Evolutionary conservation across 2,329 filamentous ascomycete species (phyloP), one percentile per base, ranked within the genome.

Genomic region (Zymoseptoria crescenta): DNA sequence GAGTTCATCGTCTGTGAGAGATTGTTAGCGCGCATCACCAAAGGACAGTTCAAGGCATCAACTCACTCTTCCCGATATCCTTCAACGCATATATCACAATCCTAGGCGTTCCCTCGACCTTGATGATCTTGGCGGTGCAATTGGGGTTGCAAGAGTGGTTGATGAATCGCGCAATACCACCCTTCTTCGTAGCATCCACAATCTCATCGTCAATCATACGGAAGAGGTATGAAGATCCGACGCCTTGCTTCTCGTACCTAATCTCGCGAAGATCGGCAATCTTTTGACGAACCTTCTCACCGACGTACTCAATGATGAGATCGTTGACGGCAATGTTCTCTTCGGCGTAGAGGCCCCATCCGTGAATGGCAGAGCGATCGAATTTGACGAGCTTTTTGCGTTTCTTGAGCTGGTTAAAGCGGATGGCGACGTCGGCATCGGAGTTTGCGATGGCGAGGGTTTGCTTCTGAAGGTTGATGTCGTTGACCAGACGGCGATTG

Each of bases 281-380:
- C 70, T 95, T 91, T 75, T 99, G 94, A 59, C 94, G 86, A 45
- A 99, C 91, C 74, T 96, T 94, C 77, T 99, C 94, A 61, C 94
- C 94, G 9, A 99, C 94, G 72, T 99, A 99, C 77, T 99, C 94
- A 71, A 99, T 99, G 73, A 99, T 99, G 91, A 99, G 96, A 75
- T 99, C 94, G 74, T 96, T 95, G 73, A 93, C 91, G 61, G 88
- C 84, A 64, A 99, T 99, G 71, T 96, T 94, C 76, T 99, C 94
- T 81, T 96, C 93, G 3, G 94, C 92, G 72, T 99, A 99, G 28
- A 99, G 78, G 28, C 94, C 94, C 94, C 94, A 99, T 70, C 96
- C 97, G 76, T 99, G 94, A 68, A 99, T 99, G 52, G 94, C 94
- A 56, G 94, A 99, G 51, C 94, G 85, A 59, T 93, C 94, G 75